Base-by-base conservation (phyloP, 495 filamentous ascomycete genomes). In the Penicillium pancosmium region DNA sequence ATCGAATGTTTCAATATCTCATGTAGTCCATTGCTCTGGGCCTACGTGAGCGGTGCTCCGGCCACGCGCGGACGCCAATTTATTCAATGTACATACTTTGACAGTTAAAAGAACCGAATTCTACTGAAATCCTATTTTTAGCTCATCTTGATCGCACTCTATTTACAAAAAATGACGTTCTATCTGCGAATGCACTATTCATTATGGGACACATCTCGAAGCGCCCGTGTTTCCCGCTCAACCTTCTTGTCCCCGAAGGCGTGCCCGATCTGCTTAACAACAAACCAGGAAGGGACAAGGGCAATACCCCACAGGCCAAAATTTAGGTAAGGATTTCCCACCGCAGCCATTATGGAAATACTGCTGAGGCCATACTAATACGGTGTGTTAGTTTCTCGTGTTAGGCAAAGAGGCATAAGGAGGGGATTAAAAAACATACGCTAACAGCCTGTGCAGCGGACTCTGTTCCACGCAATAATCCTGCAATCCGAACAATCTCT, bases 401-500 rank as follows among this genome's bases (percentile, higher is more conserved):
- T 2, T 31, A 31, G 27, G 27, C 27, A 31, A 31, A 7, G 5
- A 31, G 8, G 27, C 8, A 31, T 31, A 9, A 6, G 27, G 27
- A 5, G 2, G 21, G 46, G 23, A 7, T 27, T 1, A 12, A n/a
- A 15, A 43, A 51, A 68, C 70, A 43, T 52, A 79, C 75, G 59
- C 82, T 84, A 25, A 88, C 70, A 16, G 84, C 82, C 65, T 87
- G 84, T 65, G 81, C 83, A 5, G 83, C 85, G 23, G 83, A 85
- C 61, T 89, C 85, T 0, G 82, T 86, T 0, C 83, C 85, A 47
- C 85, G 73, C 31, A 89, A 68, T 49, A 89, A 68, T 9, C 81
- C 84, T 1, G 84, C 78, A 59, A 84, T 80, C n/a, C 86, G 79
- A 35, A 88, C 78, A 3, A 87, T 76, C 60, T 87, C 82, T 38